Base-by-base conservation (phyloP, 768 basidiomycete genomes). In the Mycena capillaripes region DNA sequence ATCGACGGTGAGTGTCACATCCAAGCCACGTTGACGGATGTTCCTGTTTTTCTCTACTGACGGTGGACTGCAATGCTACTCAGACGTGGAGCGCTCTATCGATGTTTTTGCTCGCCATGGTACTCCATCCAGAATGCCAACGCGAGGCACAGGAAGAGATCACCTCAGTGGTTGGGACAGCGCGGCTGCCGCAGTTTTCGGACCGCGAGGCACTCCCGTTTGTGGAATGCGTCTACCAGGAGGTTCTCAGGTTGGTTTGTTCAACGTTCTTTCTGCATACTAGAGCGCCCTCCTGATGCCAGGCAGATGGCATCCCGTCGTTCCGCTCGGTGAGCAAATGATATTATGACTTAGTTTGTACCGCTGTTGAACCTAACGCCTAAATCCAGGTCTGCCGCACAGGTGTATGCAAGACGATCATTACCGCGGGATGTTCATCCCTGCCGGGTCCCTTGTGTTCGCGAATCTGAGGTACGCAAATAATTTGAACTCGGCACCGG, bases 1-100 rank as follows among this genome's bases (percentile, higher is more conserved):
- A 14, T 82, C 84, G 67, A 86, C 86, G 57, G 86, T 34, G 14
- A 32, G n/a, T 5, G 6, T 36, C 34, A 36, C 6, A 36, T 12
- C 12, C 34, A 36, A 36, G 7, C 34, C 34, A 36, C 34, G n/a
- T n/a, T n/a, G n/a, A n/a, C n/a, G 7, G 36, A 6, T 12, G 36
- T 36, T 36, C 12, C 36, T 36, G 36, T 36, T 6, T 36, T 36
- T 6, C 36, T 12, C 6, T 12, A 36, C 36, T 36, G 36, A 36
- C 36, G 36, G 12, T 36, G 36, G 40, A 42, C 16, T 17, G 8
- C 8, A 4, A 42, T 42, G 12, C n/a, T 3, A 8, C 16, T 21
- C 21, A 70, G 69, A 70, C 69, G 4, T 62, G 69, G 60, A 36
- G 61, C n/a, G 19, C 60, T 2, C 14, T 70, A 16, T 32, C 61